Evolutionary conservation across 2,329 filamentous ascomycete species (phyloP).

Genomic region (Aspergillus alliaceus): DNA sequence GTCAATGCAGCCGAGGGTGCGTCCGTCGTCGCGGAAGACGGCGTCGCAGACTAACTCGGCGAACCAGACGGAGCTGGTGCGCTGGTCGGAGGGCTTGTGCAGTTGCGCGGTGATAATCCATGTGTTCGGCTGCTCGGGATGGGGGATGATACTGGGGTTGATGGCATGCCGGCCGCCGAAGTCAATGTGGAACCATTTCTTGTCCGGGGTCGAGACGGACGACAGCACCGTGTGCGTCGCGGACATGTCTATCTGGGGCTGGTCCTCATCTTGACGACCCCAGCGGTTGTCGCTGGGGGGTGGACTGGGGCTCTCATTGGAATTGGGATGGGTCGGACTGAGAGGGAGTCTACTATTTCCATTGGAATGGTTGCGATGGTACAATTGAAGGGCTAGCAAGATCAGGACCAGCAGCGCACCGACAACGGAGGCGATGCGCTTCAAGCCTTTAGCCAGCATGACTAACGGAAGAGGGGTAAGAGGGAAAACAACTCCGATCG

Average conservation of each 20-base stretch:
- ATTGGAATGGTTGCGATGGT: background rate
- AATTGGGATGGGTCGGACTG: background rate
- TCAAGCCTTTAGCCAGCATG: background rate
- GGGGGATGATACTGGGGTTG: slow-evolving; percentile 61
- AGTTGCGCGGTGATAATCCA: slow-evolving; percentile 56
- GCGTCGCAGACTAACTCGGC: slow-evolving; percentile 54
- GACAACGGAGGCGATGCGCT: background rate
- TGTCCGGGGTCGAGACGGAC: slow-evolving; percentile 49
- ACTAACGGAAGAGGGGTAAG: background rate
- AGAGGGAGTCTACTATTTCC: background rate
- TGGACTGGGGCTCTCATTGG: background rate
- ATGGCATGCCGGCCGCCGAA: slow-evolving; percentile 46
- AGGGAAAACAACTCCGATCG: background rate
- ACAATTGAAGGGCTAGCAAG: background rate
- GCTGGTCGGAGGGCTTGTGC: slow-evolving; percentile 25
- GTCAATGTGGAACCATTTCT: slow-evolving; percentile 51
- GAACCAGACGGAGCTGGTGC: slow-evolving; percentile 31
- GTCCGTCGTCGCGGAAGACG: slow-evolving; percentile 42
- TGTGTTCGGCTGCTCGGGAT: slow-evolving; percentile 48
- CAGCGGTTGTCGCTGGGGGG: background rate
- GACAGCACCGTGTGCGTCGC: slow-evolving; percentile 37
- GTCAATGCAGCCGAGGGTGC: slow-evolving; percentile 38
- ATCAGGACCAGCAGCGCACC: background rate
- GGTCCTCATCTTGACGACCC: background rate
- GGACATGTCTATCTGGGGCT: slow-evolving; percentile 5